Evolutionary conservation across 495 filamentous ascomycete genomes (phyloP).

Genomic region (Friedmanniomyces endolithicus): DNA sequence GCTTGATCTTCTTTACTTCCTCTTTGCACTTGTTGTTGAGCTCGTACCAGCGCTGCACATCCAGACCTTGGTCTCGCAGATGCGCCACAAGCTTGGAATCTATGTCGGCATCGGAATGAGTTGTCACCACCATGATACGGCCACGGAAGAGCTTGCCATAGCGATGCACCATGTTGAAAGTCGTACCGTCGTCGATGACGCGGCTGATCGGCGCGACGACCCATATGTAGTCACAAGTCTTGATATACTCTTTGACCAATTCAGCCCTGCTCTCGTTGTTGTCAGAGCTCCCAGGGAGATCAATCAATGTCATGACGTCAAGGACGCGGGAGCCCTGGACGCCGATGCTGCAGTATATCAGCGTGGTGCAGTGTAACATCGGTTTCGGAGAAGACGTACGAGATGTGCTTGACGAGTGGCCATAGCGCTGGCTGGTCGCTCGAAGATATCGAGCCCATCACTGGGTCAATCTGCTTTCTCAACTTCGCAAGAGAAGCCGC

Average conservation of each 20-base stretch:
- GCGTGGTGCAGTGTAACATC: neutral
- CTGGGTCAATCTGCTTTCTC: slow-evolving; percentile 2
- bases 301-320: slow-evolving; percentile 1
- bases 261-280: slow-evolving; percentile 7
- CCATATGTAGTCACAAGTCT: slow-evolving; percentile 12
- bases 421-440: slow-evolving; percentile 2
- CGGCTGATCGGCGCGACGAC: neutral
- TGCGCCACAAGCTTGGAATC: neutral
- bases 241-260: neutral
- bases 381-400: neutral
- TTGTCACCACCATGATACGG: slow-evolving; percentile 2
- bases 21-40: neutral
- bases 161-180: neutral
- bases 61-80: neutral
- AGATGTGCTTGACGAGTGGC: slow-evolving; percentile 13
- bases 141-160: slow-evolving; percentile 2
- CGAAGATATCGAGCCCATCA: neutral
- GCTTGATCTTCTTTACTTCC: neutral
- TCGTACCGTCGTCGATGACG: neutral
- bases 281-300: slow-evolving; percentile 13
- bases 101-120: slow-evolving; percentile 7
- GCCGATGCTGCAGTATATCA: neutral
- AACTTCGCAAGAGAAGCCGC: neutral
- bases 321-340: slow-evolving; percentile 4
- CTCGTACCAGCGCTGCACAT: neutral